Evolutionary conservation across 2,329 filamentous ascomycete genomes (phyloP).

Genomic region (Talaromyces sp.): DNA sequence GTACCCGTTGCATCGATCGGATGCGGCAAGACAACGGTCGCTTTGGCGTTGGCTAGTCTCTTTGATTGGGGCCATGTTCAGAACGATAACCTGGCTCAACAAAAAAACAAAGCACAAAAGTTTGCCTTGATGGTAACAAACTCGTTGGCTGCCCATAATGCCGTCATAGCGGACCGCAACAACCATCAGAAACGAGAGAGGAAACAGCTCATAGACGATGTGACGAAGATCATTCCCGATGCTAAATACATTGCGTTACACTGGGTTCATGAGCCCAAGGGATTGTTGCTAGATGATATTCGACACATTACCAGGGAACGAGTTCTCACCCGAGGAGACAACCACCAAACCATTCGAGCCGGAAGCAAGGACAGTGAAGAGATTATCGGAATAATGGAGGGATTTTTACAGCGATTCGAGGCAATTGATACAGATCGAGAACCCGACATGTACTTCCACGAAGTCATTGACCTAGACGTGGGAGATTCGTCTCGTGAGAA

Average conservation of each 20-base stretch:
- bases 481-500: slow-evolving; percentile 75
- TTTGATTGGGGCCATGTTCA: slow-evolving; percentile 93
- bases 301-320: slow-evolving; percentile 71
- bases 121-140: slow-evolving; percentile 72
- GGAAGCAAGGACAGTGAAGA: slow-evolving; percentile 67
- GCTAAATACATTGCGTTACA: slow-evolving; percentile 80
- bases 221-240: slow-evolving; percentile 59
- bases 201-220: slow-evolving; percentile 78
- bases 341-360: slow-evolving; percentile 96
- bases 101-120: slow-evolving; percentile 67
- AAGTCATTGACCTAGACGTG: slow-evolving; percentile 80
- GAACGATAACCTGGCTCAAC: slow-evolving; percentile 90
- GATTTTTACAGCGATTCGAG: slow-evolving; percentile 84
- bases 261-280: slow-evolving; percentile 71
- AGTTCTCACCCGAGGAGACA: slow-evolving; percentile 82
- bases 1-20: slow-evolving; percentile 90
- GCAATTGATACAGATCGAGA: slow-evolving; percentile 61
- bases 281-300: slow-evolving; percentile 64
- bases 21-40: slow-evolving; percentile 94
- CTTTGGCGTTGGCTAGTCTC: slow-evolving; percentile 73
- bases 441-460: slow-evolving; percentile 82
- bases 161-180: slow-evolving; percentile 88
- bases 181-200: slow-evolving; percentile 88
- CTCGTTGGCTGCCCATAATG: slow-evolving; percentile 61
- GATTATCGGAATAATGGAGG: slow-evolving; percentile 89